Evolutionary conservation across 768 basidiomycete genomes (phyloP), one percentile per base, ranked within the genome.

Genomic region (Lentinula edodes): DNA sequence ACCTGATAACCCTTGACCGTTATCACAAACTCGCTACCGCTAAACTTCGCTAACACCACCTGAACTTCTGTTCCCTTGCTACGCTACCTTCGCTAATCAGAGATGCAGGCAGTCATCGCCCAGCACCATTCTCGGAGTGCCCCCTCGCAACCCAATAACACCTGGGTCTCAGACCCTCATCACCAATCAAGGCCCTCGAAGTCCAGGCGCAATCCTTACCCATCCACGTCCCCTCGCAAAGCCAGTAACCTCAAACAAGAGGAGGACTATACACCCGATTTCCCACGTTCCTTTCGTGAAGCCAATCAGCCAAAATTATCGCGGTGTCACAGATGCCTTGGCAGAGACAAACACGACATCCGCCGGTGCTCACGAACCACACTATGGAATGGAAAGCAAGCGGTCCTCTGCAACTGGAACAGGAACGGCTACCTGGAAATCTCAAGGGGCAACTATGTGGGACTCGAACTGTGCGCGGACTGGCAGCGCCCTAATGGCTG

Each of bases 401-500:
- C 64, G 0, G 65, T 67, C 1, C 15, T 54, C 1, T 69, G 70
- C 61, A 8, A 34, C 6, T 63, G 67, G 48, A 67, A 67, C 18
- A 53, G 64, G 0, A 39, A 58, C 2, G 63, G 66, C 0, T 65
- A 65, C 0, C 68, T 75, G 36, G 51, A 66, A 50, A 50, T 50
- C 48, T 12, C 8, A 3, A 7, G 8, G 3, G 48, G 48, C 53
- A 67, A 66, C 60, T 62, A 63, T 1, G 56, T 60, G 3, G 69
- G 71, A 1, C 52, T 46, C 5, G 42, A 61, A 5, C 48, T 80
- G 6, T 81, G 79, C 66, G 56, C 66, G 48, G 65, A 75, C 38
- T 81, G 70, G 71, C 74, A 81, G 43, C 28, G 46, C 0, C 23
- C 60, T 0, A 35, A 32, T 16, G 71, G 74, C 0, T 80, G 76